Evolutionary conservation across 106 monocot species (phyloP), one percentile per base, ranked within the genome.

Genomic region (Narthecium ossifragum): DNA sequence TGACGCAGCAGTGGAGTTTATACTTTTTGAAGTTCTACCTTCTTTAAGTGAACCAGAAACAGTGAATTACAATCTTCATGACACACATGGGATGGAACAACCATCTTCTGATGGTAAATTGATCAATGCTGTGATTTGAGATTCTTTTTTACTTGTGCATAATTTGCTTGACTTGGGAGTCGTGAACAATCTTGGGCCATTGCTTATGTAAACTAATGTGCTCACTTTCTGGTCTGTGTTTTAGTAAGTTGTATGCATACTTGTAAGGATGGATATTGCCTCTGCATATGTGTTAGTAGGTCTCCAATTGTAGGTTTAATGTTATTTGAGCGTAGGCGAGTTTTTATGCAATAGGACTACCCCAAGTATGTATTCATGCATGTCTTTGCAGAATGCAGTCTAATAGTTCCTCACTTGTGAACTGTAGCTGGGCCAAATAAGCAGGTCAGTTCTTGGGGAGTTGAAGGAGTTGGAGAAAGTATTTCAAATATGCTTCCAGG

Each of bases 1-100:
- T 57, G 65, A 81, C 55, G 74, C 70, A 67, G 86, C 86, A 29
- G 55, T 68, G 50, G 81, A 75, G 36, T 86, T 81, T 61, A 64
- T 82, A 52, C 41, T 81, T 26, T 52, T 38, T 46, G 78, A 86
- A 31, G 74, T 86, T 45, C 52, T 75, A 46, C 78, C 67, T 21
- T 34, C 40, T 20, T 17, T 79, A 1, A 12, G 24, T 51, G 26
- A 21, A 49, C 46, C 57, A 25, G 12, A 11, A 8, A 47, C 51
- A 29, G 33, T 27, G 30, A 26, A n/a, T 58, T 20, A 51, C 39
- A 15, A 7, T 45, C 28, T 31, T 26, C 34, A 29, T 52, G 1
- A 34, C 37, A 3, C 59, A 52, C 41, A 26, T 5, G 21, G 34
- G 3, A 59, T 2, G n/a, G 9, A 31, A 25, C 22, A 56, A 29